Percentiles rank a stretch among this genome's conserved stretches.
Evolutionary conservation across 768 basidiomycete genomes (phyloP).

Genomic region (Auriscalpium microsporum): DNA sequence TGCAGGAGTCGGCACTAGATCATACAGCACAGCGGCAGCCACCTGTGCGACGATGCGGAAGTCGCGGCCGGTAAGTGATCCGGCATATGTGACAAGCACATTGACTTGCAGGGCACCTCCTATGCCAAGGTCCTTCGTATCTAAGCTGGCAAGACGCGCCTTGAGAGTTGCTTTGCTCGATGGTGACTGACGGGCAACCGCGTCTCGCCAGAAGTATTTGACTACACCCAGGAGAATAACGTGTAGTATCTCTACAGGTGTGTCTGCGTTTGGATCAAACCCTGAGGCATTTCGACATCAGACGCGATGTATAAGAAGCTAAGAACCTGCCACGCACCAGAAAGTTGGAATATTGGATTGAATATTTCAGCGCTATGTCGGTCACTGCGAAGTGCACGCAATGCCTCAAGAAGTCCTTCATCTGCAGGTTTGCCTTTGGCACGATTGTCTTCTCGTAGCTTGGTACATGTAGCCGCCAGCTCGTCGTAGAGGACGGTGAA

Average conservation of each 20-base stretch:
- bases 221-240: slow-evolving; percentile 36
- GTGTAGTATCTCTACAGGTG: slow-evolving; percentile 38
- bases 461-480: too few species aligned
- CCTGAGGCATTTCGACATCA: slow-evolving; percentile 16
- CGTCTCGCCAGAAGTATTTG: slow-evolving; percentile 42
- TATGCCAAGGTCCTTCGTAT: slow-evolving; percentile 28
- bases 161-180: slow-evolving; percentile 22
- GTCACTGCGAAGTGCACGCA: too few species aligned
- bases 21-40: slow-evolving; percentile 30
- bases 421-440: too few species aligned
- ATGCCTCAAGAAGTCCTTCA: too few species aligned
- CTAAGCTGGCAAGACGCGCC: slow-evolving; percentile 21
- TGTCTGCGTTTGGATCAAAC: slow-evolving; percentile 34
- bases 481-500: too few species aligned
- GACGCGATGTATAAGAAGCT: too few species aligned
- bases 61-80: slow-evolving; percentile 28
- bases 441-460: too few species aligned
- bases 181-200: slow-evolving; percentile 14
- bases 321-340: too few species aligned
- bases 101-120: slow-evolving; percentile 23
- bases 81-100: slow-evolving; percentile 30
- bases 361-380: too few species aligned
- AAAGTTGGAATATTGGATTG: too few species aligned
- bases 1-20: slow-evolving; percentile 21
- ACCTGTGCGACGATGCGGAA: slow-evolving; percentile 26